Percentiles rank a stretch among this genome's conserved stretches.
phyloP scores from a whole-genome alignment of 2,329 filamentous ascomycete genomes.

The Clarireedia hainanense region DNA sequence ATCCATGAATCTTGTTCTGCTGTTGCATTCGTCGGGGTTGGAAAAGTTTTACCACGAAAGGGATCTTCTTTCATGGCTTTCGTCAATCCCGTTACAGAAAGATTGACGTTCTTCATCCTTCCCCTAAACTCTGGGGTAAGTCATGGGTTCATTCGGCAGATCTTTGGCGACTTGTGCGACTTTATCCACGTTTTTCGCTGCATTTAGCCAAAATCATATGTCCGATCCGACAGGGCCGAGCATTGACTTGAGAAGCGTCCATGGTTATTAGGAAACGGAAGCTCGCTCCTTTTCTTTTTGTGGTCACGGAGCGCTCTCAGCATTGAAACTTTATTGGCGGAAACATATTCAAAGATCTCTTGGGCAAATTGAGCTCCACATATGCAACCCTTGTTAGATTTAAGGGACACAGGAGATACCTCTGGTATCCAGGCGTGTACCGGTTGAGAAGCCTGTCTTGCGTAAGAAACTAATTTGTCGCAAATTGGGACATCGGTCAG shows the following conservation, averaged over 20 bases:
- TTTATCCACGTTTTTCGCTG: conserved; percentile 1
- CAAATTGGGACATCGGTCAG: not conserved
- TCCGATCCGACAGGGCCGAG: not conserved
- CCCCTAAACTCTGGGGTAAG: conserved; percentile 5
- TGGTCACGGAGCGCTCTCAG: not conserved
- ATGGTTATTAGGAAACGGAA: not conserved
- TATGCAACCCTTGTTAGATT: not conserved
- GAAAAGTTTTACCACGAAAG: conserved; percentile 1
- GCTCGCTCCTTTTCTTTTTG: not conserved
- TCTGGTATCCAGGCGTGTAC: not conserved
- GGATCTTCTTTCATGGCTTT: not conserved
- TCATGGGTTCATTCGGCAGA: not conserved
- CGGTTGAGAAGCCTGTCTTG: not conserved
- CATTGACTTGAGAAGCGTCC: not conserved
- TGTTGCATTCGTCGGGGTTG: not conserved
- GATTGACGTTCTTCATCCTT: not conserved
- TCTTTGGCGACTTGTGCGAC: not conserved
- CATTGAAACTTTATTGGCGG: not conserved
- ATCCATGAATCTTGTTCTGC: not conserved
- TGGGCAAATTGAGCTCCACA: not conserved
- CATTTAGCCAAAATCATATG: conserved; percentile 1
- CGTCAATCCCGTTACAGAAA: not conserved
- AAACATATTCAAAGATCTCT: not conserved
- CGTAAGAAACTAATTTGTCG: not conserved
- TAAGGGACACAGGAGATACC: not conserved